Percentiles rank a stretch among this genome's conserved stretches.
Evolutionary conservation across 768 basidiomycete species (phyloP).

Genomic region (Mycena latifolia): DNA sequence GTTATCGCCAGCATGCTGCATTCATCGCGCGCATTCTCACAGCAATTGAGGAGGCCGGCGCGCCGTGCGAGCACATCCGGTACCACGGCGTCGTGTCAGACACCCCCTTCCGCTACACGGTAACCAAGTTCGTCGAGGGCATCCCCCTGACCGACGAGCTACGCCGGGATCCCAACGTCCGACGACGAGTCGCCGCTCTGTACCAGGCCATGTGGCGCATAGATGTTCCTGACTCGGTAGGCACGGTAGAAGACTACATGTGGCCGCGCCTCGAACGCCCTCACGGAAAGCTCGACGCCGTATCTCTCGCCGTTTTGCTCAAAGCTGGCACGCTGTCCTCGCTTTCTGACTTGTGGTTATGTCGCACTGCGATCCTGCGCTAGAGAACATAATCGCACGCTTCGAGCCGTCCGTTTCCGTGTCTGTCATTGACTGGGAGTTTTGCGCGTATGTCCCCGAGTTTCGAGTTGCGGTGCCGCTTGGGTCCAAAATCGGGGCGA

Average conservation of each 20-base stretch:
- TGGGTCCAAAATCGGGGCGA: neutral
- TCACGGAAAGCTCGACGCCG: neutral
- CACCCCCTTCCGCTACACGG: constrained; percentile 8
- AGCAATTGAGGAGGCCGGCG: neutral
- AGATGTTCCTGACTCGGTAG: neutral
- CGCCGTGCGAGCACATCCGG: constrained; percentile 8
- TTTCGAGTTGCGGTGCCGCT: neutral
- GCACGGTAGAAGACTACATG: constrained; percentile 34
- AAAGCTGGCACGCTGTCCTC: neutral
- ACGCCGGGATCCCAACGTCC: neutral
- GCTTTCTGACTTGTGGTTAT: constrained; percentile 4
- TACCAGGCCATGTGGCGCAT: neutral
- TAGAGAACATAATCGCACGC: constrained; percentile 8
- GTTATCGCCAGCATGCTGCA: constrained; percentile 1
- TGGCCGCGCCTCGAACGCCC: constrained; percentile 1
- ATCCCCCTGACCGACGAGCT: constrained; percentile 2
- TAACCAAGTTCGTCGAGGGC: constrained; percentile 3
- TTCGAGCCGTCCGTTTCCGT: constrained; percentile 35
- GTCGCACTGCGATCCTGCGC: constrained; percentile 3
- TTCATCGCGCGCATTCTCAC: neutral
- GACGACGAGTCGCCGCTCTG: neutral
- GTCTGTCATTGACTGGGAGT: constrained; percentile 14
- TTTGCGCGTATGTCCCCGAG: constrained; percentile 13
- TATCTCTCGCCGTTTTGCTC: neutral
- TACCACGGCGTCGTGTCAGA: constrained; percentile 10